Evolutionary conservation across 202 grass and related monocot species (phyloP).

Genomic region (Carex arenaria): DNA sequence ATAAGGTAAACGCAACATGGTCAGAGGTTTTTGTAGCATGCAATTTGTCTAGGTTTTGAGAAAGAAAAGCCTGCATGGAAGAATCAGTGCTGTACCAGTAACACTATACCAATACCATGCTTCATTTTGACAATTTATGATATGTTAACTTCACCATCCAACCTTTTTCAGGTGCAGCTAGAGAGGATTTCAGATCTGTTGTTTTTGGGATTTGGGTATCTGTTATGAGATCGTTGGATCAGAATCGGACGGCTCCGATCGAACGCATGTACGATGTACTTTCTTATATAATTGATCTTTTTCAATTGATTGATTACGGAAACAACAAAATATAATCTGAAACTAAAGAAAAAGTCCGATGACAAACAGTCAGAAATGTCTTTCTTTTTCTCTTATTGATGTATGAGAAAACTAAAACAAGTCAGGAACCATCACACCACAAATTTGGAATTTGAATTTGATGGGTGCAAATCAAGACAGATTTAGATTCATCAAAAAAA

Average conservation of each 20-base stretch:
- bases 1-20: not conserved
- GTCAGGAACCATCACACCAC: not conserved
- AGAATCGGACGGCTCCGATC: not conserved
- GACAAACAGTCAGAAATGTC: not conserved
- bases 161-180: slow-evolving; percentile 1
- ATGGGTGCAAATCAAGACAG: not conserved
- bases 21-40: slow-evolving; percentile 25
- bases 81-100: slow-evolving; percentile 10
- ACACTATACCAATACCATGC: not conserved
- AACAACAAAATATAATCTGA: not conserved
- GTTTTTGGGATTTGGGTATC: slow-evolving; percentile 10
- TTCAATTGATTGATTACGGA: not conserved
- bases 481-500: not conserved
- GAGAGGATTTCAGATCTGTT: not conserved
- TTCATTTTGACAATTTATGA: slow-evolving; percentile 18
- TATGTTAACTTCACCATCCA: slow-evolving; percentile 6
- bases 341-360: not conserved
- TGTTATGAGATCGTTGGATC: not conserved
- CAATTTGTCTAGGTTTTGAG: slow-evolving; percentile 20
- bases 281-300: not conserved
- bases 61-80: slow-evolving; percentile 29
- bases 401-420: not conserved
- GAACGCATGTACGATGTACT: not conserved
- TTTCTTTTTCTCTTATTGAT: not conserved
- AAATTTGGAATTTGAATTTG: not conserved